phyloP scores from a whole-genome alignment of 176 grass and related monocot species.

The Eragrostis curvula region DNA sequence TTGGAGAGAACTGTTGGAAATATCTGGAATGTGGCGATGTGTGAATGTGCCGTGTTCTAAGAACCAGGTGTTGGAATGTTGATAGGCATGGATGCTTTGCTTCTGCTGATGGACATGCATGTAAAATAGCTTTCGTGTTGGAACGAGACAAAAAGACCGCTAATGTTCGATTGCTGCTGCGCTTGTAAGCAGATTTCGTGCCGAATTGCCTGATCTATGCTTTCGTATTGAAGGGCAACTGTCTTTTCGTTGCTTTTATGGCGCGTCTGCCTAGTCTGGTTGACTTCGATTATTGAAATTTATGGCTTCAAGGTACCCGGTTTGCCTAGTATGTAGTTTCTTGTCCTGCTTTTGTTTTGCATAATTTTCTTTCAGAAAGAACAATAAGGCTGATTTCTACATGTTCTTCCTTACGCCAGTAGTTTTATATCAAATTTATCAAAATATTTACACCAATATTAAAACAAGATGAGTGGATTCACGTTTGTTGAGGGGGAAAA shows the following conservation, averaged over 20 bases:
- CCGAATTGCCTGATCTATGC: neutral
- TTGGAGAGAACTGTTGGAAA: neutral
- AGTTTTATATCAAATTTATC: neutral
- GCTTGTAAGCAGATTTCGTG: neutral
- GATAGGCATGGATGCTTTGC: neutral
- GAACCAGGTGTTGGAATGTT: neutral
- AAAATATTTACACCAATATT: neutral
- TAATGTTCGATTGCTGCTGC: neutral
- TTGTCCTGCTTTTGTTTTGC: neutral
- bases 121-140: constrained; percentile 20
- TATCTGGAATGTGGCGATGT: neutral
- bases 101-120: constrained; percentile 36
- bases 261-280: constrained; percentile 6
- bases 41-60: neutral
- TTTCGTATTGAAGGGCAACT: neutral
- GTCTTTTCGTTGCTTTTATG: constrained; percentile 19
- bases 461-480: neutral
- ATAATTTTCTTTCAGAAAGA: neutral
- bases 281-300: constrained; percentile 1
- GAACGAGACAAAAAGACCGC: neutral
- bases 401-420: neutral
- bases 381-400: neutral
- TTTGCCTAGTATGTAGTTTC: neutral
- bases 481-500: neutral
- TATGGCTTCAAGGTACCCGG: constrained; percentile 10